Conservation (phyloP, 2,329 filamentous ascomycete species). For the Beauveria medogensis region DNA sequence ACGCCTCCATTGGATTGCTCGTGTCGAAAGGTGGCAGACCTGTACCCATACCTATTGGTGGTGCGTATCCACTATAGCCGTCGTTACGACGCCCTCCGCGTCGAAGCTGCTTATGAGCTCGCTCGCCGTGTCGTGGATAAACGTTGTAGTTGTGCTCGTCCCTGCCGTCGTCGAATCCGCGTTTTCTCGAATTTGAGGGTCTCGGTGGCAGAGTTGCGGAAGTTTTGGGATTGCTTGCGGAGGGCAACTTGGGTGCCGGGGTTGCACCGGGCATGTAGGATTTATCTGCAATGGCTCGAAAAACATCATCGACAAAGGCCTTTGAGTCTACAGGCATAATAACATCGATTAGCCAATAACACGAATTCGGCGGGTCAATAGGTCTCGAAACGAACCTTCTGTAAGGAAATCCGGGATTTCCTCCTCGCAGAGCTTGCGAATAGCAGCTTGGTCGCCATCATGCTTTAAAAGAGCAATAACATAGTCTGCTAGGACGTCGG, state of each 20-base stretch:
- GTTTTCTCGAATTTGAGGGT: slow-evolving; percentile 23
- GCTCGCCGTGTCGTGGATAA: slow-evolving; percentile 25
- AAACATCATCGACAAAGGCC: slow-evolving; percentile 62
- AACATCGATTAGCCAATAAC: neutral
- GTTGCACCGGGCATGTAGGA: slow-evolving; percentile 50
- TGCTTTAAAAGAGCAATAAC: slow-evolving; percentile 69
- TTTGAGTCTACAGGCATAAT: slow-evolving; percentile 24
- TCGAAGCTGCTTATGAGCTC: slow-evolving; percentile 52
- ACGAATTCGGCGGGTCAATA: too few relatives aligned
- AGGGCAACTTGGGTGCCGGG: slow-evolving; percentile 27
- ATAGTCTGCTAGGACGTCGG: slow-evolving; percentile 76
- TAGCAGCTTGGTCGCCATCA: slow-evolving; percentile 55
- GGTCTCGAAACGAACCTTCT: slow-evolving; percentile 37
- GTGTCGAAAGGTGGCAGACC: slow-evolving; percentile 45
- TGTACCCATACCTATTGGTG: neutral
- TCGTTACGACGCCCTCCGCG: slow-evolving; percentile 35
- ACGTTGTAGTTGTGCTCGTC: slow-evolving; percentile 17
- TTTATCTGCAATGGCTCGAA: slow-evolving; percentile 55
- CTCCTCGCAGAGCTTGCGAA: slow-evolving; percentile 59
- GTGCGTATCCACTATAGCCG: slow-evolving; percentile 14
- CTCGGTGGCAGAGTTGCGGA: slow-evolving; percentile 15
- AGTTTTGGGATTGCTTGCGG: neutral
- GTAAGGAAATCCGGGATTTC: slow-evolving; percentile 70
- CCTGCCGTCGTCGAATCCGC: slow-evolving; percentile 25
- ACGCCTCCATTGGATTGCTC: slow-evolving; percentile 51